phyloP scores from a whole-genome alignment of 2,329 filamentous ascomycete genomes.

The Cladosporium velox region DNA sequence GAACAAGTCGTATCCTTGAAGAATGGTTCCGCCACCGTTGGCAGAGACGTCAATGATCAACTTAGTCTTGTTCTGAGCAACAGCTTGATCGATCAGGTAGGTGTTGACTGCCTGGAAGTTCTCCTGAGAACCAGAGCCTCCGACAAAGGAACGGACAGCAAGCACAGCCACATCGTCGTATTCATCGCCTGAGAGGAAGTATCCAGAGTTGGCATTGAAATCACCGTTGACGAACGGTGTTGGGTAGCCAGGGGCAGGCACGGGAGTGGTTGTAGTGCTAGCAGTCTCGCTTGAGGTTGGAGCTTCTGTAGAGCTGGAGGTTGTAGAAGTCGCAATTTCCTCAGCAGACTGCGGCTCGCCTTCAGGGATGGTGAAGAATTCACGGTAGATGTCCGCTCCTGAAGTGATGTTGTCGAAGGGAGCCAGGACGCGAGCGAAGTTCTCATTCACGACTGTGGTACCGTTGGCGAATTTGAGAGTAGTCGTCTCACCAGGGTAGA shows the following conservation, averaged over 20 bases:
- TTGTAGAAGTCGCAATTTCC: slow-evolving; percentile 23
- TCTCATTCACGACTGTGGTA: slow-evolving; percentile 42
- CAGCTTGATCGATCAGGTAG: slow-evolving; percentile 46
- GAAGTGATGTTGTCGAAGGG: slow-evolving; percentile 46
- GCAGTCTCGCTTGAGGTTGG: slow-evolving; percentile 22
- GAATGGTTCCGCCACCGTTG: slow-evolving; percentile 61
- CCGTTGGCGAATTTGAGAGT: slow-evolving; percentile 51
- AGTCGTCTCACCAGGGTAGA: slow-evolving; percentile 48
- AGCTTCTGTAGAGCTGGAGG: slow-evolving; percentile 21
- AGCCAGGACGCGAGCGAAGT: slow-evolving; percentile 47
- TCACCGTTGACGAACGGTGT: slow-evolving; percentile 42
- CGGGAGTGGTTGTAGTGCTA: slow-evolving; percentile 27
- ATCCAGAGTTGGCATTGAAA: slow-evolving; percentile 49
- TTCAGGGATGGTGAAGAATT: slow-evolving; percentile 34
- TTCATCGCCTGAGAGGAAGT: slow-evolving; percentile 47
- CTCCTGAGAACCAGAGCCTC: slow-evolving; percentile 32
- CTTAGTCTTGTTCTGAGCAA: slow-evolving; percentile 57
- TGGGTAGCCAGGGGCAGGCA: slow-evolving; percentile 47
- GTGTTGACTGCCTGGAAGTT: slow-evolving; percentile 46
- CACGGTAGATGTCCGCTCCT: slow-evolving; percentile 45
- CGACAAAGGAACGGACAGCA: slow-evolving; percentile 46
- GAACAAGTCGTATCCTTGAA: slow-evolving; percentile 65
- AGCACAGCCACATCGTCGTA: slow-evolving; percentile 51
- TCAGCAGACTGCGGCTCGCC: slow-evolving; percentile 30
- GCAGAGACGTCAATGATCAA: slow-evolving; percentile 61